Conservation (phyloP, 768 basidiomycete species). For the Piloderma croceum region DNA sequence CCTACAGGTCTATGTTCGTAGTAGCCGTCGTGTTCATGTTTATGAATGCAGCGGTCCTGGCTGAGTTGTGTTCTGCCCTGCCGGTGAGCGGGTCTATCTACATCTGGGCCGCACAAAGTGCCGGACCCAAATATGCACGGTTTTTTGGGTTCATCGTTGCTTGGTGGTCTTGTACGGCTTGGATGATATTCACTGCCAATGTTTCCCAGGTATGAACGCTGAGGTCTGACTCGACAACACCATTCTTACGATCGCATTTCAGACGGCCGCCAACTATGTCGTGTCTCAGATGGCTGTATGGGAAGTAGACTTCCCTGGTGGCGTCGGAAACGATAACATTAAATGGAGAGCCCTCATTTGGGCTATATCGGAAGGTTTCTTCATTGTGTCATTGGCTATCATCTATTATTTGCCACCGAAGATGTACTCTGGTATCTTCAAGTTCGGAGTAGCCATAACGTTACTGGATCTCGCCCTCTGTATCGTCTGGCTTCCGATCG, state of each 20-base stretch:
- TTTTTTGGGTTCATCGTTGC: constrained; percentile 88
- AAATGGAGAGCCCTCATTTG: constrained; percentile 86
- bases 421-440: constrained; percentile 72
- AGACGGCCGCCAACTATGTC: constrained; percentile 88
- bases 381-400: constrained; percentile 68
- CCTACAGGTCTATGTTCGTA: constrained; percentile 71
- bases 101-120: constrained; percentile 93
- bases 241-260: no score
- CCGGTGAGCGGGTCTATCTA: no score
- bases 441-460: constrained; percentile 64
- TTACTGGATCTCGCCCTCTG: constrained; percentile 86
- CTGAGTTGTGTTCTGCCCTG: constrained; percentile 89
- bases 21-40: constrained; percentile 82
- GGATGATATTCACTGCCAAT: constrained; percentile 89
- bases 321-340: constrained; percentile 59
- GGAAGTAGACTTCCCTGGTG: constrained; percentile 80
- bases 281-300: constrained; percentile 79
- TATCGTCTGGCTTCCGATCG: constrained; percentile 89
- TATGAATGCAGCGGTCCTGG: constrained; percentile 80
- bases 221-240: no score
- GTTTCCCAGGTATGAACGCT: constrained; percentile 74
- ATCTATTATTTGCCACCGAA: constrained; percentile 76
- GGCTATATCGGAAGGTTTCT: constrained; percentile 69
- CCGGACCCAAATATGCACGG: constrained; percentile 79
- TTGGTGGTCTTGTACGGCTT: constrained; percentile 90